Percentiles rank a stretch among this genome's conserved stretches.
Conservation (phyloP, 2,329 filamentous ascomycete genomes). For the Fusarium buxicola region DNA sequence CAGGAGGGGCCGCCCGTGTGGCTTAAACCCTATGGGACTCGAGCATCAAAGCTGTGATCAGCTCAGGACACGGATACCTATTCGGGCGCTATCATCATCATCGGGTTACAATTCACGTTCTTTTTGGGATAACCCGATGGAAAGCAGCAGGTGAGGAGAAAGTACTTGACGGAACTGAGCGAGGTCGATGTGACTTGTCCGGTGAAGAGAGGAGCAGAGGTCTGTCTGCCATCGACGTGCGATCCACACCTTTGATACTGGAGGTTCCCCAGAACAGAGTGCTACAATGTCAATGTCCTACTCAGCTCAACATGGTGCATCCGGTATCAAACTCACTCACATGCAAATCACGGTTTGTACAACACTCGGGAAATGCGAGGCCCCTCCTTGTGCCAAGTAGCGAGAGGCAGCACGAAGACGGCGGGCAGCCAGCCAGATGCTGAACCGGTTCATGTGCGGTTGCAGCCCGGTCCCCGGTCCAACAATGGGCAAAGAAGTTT, state of each 20-base stretch:
- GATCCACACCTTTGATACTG: too few relatives aligned
- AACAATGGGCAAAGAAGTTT: constrained; percentile 34
- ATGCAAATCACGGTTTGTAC: constrained; percentile 21
- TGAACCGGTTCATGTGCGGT: constrained; percentile 29
- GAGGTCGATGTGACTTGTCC: neutral
- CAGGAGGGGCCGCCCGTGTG: constrained; percentile 38
- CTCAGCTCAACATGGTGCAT: constrained; percentile 18
- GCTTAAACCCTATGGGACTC: constrained; percentile 29
- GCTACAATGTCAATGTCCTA: constrained; percentile 19
- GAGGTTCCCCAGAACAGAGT: too few relatives aligned
- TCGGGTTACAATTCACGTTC: neutral
- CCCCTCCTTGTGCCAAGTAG: constrained; percentile 35
- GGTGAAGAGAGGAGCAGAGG: neutral
- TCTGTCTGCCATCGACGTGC: too few relatives aligned
- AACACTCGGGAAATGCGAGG: constrained; percentile 36
- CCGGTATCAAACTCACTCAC: constrained; percentile 6
- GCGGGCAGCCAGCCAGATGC: constrained; percentile 25
- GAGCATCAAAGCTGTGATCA: constrained; percentile 3
- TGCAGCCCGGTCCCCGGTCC: constrained; percentile 30
- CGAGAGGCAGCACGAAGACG: constrained; percentile 33
- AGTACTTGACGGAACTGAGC: neutral
- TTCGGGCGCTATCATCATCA: constrained; percentile 1
- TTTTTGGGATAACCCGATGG: neutral
- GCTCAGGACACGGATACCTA: constrained; percentile 1
- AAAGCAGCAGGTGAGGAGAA: neutral